Evolutionary conservation across 352 stramenopile genomes (phyloP), one percentile per base, ranked within the genome.

Genomic region (Globisporangium mamillatum): DNA sequence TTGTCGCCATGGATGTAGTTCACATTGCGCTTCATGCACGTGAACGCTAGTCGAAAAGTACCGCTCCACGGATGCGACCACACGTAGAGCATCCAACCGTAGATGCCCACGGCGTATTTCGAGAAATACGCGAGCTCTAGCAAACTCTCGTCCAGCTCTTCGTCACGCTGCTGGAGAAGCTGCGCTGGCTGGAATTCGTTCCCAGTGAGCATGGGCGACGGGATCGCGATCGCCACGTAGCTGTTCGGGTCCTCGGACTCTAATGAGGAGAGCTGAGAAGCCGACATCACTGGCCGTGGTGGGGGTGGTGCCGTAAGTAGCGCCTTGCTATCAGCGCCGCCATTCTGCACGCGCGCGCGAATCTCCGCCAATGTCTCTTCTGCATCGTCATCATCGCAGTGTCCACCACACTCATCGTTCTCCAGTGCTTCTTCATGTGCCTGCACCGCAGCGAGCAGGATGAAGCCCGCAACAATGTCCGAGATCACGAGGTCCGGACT

Each of bases 1-100:
- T 96, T 96, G 70, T 95, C 89, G 27, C 89, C 87, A 63, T 95
- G 89, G 27, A 96, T 91, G 69, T 90, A 92, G 22, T 32, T 48
- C 24, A 76, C 60, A 9, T 74, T 73, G 24, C 82, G 84, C 66
- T 89, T 92, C 54, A 91, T 68, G 66, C 86, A 94, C 57, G 84
- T 85, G 48, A 96, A 90, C 5, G 88, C 83, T 4, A 96, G 70
- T 14, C 82, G 72, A 41, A 92, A 86, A 2, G 83, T 91, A 34
- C 84, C 84, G n/a, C 66, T 92, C 87, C 89, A 96, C 8, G 89
- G 89, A 56, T 94, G 86, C n/a, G 86, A 94, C 89, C 89, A 96
- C 29, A 96, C 83, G 68, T 91, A 96, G 52, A 96, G 74, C 87
- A 96, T 96, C 89, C 89, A 96, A 10, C 89, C 89, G 71, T 95